Base-by-base conservation (phyloP, 225 moss, liverwort and hornwort species). In the Climacium dendroides region DNA sequence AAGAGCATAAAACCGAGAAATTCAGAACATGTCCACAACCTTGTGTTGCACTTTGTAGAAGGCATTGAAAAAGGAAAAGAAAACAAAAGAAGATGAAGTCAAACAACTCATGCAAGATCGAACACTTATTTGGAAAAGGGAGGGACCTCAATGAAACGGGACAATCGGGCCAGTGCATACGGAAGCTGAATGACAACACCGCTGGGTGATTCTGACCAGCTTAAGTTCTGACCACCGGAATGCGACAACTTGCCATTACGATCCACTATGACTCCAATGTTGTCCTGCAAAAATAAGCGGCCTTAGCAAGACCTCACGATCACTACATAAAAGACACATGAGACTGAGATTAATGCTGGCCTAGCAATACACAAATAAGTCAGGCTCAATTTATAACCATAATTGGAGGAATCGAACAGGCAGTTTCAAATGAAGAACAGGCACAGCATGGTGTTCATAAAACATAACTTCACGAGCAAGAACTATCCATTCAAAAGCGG, bases 141-240 rank as follows among this genome's bases (percentile, higher is more conserved):
- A 85, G 79, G 17, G 35, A 96, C 97, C 99, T 99, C 99, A 58
- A 99, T 91, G 80, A 96, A 96, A 85, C 99, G 95, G 75, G 97
- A 92, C 89, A 99, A 89, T 76, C 95, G 94, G 53, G 95, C 99
- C 79, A 99, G 94, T 65, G 96, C 97, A 92, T 99, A 97, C 52
- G 99, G 99, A 85, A 95, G 87, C 88, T 94, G 93, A 66, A 96
- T 93, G 59, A 96, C 96, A 91, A 97, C 92, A 90, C 87, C 86
- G 43, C 91, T 93, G 30, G 99, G 99, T 84, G 96, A 93, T 83
- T 96, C 99, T 81, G 97, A 97, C 99, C 99, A 99, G 89, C 97
- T 99, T 64, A 99, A 89, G 74, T 95, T 95, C 47, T 97, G 95
- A 45, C 94, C 95, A 63, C 92, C 89, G 39, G 94, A 90, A 90